Evolutionary conservation across 2,329 filamentous ascomycete genomes (phyloP).

Genomic region (Fusarium veterinarium): DNA sequence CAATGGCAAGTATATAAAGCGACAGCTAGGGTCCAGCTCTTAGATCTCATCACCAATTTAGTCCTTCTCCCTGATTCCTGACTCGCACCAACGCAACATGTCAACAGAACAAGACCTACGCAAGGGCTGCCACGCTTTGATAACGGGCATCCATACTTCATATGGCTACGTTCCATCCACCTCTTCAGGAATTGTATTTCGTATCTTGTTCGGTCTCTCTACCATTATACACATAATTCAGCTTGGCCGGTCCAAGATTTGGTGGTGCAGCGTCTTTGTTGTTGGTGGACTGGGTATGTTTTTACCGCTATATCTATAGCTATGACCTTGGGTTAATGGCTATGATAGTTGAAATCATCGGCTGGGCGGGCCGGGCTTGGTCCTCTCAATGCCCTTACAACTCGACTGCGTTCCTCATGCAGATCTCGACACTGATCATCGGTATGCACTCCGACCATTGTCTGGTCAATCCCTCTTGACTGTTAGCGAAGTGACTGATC

Average conservation of each 20-base stretch:
- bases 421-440: background rate
- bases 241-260: background rate
- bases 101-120: background rate
- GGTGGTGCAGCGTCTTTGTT: too few species aligned
- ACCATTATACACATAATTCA: background rate
- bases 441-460: background rate
- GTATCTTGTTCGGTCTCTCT: background rate
- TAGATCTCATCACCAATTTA: background rate
- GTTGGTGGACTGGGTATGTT: too few species aligned
- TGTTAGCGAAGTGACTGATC: accelerated
- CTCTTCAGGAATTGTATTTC: background rate
- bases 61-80: accelerated
- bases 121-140: background rate
- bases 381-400: background rate
- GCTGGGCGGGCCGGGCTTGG: background rate
- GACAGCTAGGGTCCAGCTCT: background rate
- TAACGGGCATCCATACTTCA: background rate
- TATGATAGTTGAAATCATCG: background rate
- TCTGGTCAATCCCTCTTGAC: accelerated
- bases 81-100: background rate
- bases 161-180: background rate
- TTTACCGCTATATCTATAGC: too few species aligned
- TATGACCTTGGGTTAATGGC: too few species aligned
- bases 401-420: background rate
- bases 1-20: background rate